A percentile compares a stretch with the other conserved stretches of the same genome.
phyloP scores from a whole-genome alignment of 225 moss, liverwort and hornwort genomes.

The Neckera pumila region DNA sequence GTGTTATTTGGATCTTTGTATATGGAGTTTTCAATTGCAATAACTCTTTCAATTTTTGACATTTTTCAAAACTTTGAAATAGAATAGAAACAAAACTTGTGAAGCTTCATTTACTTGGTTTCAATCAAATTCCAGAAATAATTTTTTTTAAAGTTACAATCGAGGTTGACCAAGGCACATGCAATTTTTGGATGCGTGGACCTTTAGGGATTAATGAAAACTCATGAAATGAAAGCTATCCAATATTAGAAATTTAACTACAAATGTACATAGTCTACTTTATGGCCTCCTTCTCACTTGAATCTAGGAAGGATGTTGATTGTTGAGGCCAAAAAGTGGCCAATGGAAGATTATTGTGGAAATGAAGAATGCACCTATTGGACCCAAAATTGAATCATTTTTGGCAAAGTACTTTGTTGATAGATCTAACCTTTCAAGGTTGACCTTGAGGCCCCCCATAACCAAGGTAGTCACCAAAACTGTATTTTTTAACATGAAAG shows the following conservation, averaged over 20 bases:
- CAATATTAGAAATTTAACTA: neutral
- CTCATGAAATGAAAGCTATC: neutral
- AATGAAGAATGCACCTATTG: neutral
- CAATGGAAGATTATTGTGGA: neutral
- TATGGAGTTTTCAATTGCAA: too few species aligned
- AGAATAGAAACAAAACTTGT: too few species aligned
- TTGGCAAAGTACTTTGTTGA: neutral
- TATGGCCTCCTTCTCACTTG: neutral
- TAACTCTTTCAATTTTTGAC: too few species aligned
- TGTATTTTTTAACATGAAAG: too few species aligned
- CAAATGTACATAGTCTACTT: neutral
- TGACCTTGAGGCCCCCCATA: accelerated
- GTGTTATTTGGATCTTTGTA: too few species aligned
- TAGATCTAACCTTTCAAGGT: accelerated
- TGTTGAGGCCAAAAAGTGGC: neutral
- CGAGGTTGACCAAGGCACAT: too few species aligned
- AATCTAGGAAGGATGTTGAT: neutral
- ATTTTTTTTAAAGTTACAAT: too few species aligned
- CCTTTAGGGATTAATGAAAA: too few species aligned
- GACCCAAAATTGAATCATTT: neutral
- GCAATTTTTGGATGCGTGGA: too few species aligned
- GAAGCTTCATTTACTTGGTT: too few species aligned
- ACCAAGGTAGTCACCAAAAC: neutral
- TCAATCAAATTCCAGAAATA: too few species aligned
- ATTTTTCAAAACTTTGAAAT: too few species aligned